Evolutionary conservation across 164 flowering plant genomes (phyloP).

Genomic region (Paratinospora sagittata): DNA sequence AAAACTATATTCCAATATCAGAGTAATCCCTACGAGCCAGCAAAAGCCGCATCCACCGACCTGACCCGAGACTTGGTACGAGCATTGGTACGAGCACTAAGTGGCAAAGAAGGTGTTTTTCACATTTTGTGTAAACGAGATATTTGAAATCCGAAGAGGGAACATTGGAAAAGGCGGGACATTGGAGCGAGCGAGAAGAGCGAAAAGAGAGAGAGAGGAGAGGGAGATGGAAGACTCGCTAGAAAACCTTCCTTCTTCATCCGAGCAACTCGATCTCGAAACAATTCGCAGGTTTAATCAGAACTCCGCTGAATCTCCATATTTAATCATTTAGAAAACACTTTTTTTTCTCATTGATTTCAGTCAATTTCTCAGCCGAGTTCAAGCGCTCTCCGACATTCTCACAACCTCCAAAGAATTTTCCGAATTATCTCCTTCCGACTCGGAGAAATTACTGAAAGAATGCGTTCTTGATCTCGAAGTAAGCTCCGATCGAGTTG

Average conservation of each 20-base stretch:
- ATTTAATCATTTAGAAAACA: background rate
- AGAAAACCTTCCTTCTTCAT: background rate
- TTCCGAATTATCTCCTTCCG: conserved; percentile 7
- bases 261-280: conserved; percentile 9
- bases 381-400: conserved; percentile 26
- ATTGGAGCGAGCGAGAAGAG: conserved; percentile 1
- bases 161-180: background rate
- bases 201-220: too few relatives aligned
- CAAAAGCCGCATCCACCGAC: too few relatives aligned
- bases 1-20: too few relatives aligned
- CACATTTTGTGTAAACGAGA: too few relatives aligned
- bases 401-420: conserved; percentile 7
- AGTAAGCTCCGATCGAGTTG: conserved; percentile 17
- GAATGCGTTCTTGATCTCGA: conserved; percentile 30
- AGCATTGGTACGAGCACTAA: too few relatives aligned
- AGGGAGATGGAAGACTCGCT: background rate
- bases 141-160: background rate
- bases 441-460: conserved; percentile 21
- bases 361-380: conserved; percentile 21
- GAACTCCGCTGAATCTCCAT: background rate
- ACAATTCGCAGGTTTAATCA: conserved; percentile 7
- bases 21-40: too few relatives aligned
- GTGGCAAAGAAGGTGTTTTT: too few relatives aligned
- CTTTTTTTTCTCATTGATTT: background rate
- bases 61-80: too few relatives aligned